Evolutionary conservation across 305 asterid genomes (phyloP), one percentile per base, ranked within the genome.

Genomic region (Rubia peregrina): DNA sequence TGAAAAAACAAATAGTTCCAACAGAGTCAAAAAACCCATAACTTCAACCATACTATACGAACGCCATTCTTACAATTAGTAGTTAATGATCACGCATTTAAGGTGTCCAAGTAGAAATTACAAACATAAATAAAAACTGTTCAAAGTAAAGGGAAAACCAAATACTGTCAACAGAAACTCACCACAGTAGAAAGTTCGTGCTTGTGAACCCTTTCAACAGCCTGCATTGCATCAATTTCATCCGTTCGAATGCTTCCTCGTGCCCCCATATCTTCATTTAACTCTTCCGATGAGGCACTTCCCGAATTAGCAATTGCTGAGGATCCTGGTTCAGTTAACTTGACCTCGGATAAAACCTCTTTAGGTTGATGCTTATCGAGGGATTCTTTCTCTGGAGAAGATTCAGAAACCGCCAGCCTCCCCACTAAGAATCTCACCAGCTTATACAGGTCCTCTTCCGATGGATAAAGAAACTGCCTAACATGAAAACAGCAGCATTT

Each of bases 401-500:
- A 78, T 68, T 81, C 88, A n/a, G n/a, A 10, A 4, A 19, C 69
- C 41, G 89, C 81, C 22, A 87, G 77, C 78, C 81, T 85, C 49
- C 83, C 81, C 30, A 79, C 88, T 81, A 89, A 74, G 78, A 89
- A 87, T 51, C 95, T 72, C 71, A 84, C 88, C 73, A 89, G 74
- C 73, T 81, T 82, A 72, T 83, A 79, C 85, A 85, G 76, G 79
- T 87, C 91, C 74, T 89, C 96, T 57, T 81, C 88, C 0, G 92
- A 84, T 65, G 92, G 95, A 78, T 87, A 89, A 62, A 87, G 90
- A 76, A 89, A 85, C 92, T 89, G 86, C 88, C 92, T 86, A 81
- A 84, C 79, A 84, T 81, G 79, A 75, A 57, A 79, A 33, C 68
- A 69, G 22, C 33, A 26, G 44, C 6, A 59, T 67, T 38, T 33